A percentile compares a stretch with the other conserved stretches of the same genome.
These are phyloP conservation scores for Plasmodium chabaudi DNA, from an alignment of 169 alveolate genomes.

Conservation along the genomic window DNA sequence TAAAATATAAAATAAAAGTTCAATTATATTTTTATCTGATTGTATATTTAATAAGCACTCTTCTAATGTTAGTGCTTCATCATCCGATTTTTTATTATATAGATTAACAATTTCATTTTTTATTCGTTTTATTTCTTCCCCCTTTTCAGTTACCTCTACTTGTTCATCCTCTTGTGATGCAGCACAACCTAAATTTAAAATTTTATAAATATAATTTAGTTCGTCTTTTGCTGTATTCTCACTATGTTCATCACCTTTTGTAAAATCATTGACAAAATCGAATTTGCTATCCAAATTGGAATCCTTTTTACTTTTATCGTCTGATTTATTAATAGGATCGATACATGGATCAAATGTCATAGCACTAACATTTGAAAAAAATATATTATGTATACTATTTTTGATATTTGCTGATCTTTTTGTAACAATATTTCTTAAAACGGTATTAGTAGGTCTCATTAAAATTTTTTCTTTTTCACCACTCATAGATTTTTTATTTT, in stretches of 20 bases:
- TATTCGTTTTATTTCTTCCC: slow-evolving; percentile 39
- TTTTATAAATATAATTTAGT: slow-evolving; percentile 25
- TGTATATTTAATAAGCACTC: slow-evolving; percentile 14
- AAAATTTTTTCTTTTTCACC: neutral
- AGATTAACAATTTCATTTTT: slow-evolving; percentile 43
- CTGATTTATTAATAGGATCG: neutral
- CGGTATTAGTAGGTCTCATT: slow-evolving; percentile 26
- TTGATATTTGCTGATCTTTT: slow-evolving; percentile 34
- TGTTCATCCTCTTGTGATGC: neutral
- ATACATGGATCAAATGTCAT: slow-evolving; percentile 35
- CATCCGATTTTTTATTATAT: slow-evolving; percentile 15
- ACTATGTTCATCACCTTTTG: neutral
- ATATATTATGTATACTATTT: slow-evolving; percentile 61
- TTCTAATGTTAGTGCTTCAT: slow-evolving; percentile 13
- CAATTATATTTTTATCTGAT: slow-evolving; percentile 38
- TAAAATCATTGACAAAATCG: neutral
- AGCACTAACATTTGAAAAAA: slow-evolving; percentile 30
- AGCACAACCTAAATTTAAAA: too few relatives aligned
- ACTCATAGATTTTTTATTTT: neutral
- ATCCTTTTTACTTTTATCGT: neutral
- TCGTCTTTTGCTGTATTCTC: slow-evolving; percentile 19
- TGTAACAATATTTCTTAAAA: slow-evolving; percentile 36
- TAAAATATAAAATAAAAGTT: slow-evolving; percentile 37
- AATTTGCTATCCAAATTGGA: neutral
- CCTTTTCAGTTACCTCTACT: slow-evolving; percentile 3